Conservation (phyloP, 257 asterid species). For the Rehmannia glutinosa region DNA sequence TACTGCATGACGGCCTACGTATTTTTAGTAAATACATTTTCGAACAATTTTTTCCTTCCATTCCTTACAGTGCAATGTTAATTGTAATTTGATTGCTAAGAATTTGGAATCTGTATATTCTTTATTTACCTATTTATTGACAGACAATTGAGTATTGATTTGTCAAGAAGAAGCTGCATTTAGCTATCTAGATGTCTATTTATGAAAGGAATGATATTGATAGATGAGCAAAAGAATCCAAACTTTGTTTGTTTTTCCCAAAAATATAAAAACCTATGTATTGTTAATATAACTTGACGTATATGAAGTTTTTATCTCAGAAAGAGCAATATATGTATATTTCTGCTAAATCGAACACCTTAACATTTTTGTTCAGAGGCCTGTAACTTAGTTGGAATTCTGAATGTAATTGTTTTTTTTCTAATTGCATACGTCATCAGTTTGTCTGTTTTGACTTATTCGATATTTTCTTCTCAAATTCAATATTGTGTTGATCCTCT, state of each 20-base stretch:
- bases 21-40: too few species aligned
- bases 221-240: not conserved
- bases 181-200: not conserved
- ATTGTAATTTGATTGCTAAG: not conserved
- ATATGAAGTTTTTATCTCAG: not conserved
- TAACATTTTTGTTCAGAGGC: too few species aligned
- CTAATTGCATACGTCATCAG: not conserved
- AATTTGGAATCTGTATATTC: not conserved
- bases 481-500: not conserved
- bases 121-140: not conserved
- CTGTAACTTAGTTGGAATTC: too few species aligned
- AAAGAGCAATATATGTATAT: not conserved
- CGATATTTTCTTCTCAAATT: not conserved
- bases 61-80: too few species aligned
- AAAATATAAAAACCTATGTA: too few species aligned
- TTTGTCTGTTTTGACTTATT: not conserved
- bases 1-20: not conserved
- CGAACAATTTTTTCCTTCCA: too few species aligned
- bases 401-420: not conserved
- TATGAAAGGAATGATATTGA: not conserved
- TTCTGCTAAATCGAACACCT: not conserved
- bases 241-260: not conserved
- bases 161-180: conserved; percentile 7
- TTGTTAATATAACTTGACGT: not conserved
- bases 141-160: not conserved